Evolutionary conservation across 1,139 yeast genomes (phyloP).

Genomic region (Candida buenavistaensis): DNA sequence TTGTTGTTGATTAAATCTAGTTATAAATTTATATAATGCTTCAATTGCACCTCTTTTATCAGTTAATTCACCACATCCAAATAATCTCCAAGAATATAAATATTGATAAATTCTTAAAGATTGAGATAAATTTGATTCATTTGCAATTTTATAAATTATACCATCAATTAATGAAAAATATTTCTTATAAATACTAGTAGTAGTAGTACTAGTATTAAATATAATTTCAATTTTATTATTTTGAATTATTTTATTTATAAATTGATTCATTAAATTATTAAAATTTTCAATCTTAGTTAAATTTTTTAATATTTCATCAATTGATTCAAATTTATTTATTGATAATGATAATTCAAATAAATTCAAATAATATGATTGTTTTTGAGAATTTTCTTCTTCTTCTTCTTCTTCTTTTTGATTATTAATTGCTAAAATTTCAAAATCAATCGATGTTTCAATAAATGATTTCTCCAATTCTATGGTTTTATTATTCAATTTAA

Average conservation of each 20-base stretch:
- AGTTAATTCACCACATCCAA: constrained; percentile 22
- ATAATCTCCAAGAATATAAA: constrained; percentile 55
- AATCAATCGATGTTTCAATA: constrained; percentile 27
- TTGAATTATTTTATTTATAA: constrained; percentile 30
- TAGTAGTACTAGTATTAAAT: too few species aligned
- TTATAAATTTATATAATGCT: constrained; percentile 54
- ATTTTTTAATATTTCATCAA: constrained; percentile 26
- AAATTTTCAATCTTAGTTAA: constrained; percentile 17
- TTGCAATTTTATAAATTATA: constrained; percentile 40
- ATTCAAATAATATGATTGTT: constrained; percentile 29
- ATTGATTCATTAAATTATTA: constrained; percentile 18
- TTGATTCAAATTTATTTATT: constrained; percentile 25
- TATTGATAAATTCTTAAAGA: constrained; percentile 53
- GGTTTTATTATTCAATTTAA: constrained; percentile 5
- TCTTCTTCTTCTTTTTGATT: constrained; percentile 17
- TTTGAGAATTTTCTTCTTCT: too few species aligned
- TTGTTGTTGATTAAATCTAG: constrained; percentile 39
- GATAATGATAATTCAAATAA: constrained; percentile 33
- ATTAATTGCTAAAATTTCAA: constrained; percentile 35
- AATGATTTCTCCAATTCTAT: constrained; percentile 18
- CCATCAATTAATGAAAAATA: constrained; percentile 39
- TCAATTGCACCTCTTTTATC: constrained; percentile 60
- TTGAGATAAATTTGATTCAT: constrained; percentile 31
- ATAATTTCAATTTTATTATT: too few species aligned
- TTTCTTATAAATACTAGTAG: too few species aligned